Percentiles rank a stretch among this genome's conserved stretches.
Conservation (phyloP, 2,329 filamentous ascomycete species). For the Xylariaceae sp. region DNA sequence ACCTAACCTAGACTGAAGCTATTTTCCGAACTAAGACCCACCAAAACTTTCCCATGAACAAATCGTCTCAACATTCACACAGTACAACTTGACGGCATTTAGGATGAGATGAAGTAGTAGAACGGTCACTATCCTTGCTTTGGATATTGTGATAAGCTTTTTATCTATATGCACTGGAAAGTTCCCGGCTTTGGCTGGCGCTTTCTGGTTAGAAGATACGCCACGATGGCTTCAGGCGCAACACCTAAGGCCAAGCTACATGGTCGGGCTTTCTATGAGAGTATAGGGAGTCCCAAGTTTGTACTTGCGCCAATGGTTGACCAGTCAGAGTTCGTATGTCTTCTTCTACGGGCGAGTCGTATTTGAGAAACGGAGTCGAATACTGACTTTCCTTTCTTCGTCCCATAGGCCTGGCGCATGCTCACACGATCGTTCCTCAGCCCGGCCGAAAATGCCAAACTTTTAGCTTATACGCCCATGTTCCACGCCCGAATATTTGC, state of each 20-base stretch:
- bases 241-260: constrained; percentile 62
- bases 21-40: constrained; percentile 7
- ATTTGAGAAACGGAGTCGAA: neutral
- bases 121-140: constrained; percentile 7
- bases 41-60: constrained; percentile 3
- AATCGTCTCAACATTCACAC: constrained; percentile 2
- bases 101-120: neutral
- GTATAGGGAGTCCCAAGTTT: constrained; percentile 86
- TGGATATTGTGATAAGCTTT: constrained; percentile 16
- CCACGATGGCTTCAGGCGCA: constrained; percentile 33
- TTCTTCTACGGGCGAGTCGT: constrained; percentile 1
- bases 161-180: constrained; percentile 11
- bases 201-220: constrained; percentile 18
- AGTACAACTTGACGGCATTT: neutral
- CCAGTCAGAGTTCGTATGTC: constrained; percentile 90
- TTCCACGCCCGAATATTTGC: constrained; percentile 88
- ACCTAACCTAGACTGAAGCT: too few species aligned
- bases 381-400: constrained; percentile 8
- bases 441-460: constrained; percentile 59
- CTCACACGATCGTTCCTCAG: constrained; percentile 91
- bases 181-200: constrained; percentile 24
- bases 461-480: constrained; percentile 95
- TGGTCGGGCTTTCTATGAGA: constrained; percentile 91
- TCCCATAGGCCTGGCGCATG: constrained; percentile 84
- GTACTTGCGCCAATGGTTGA: constrained; percentile 98